Percentiles rank a stretch among this genome's conserved stretches.
phyloP scores from a whole-genome alignment of 768 basidiomycete genomes.

The Suillus tomentosus region DNA sequence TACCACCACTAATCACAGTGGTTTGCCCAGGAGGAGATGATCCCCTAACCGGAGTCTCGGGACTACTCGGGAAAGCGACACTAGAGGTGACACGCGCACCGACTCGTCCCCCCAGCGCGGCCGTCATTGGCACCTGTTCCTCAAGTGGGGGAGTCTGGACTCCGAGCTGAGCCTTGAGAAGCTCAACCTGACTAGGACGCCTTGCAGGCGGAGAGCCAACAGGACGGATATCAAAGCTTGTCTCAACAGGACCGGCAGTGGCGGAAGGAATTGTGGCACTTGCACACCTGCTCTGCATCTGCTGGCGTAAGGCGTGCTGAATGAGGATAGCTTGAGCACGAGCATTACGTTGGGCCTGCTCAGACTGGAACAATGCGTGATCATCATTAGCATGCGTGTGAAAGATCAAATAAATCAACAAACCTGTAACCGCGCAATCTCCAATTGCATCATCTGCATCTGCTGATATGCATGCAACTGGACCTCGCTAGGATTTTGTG shows the following conservation, averaged over 20 bases:
- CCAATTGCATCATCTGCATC: conserved; percentile 84
- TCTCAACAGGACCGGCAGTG: conserved; percentile 70
- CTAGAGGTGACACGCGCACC: conserved; percentile 59
- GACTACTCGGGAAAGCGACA: conserved; percentile 40
- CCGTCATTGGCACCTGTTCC: conserved; percentile 79
- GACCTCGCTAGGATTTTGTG: conserved; percentile 44
- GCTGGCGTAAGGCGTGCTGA: conserved; percentile 58
- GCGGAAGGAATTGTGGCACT: conserved; percentile 59
- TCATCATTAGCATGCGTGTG: conserved; percentile 5
- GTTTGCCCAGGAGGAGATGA: conserved; percentile 54
- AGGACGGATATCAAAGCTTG: conserved; percentile 66
- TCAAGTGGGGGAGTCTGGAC: conserved; percentile 39
- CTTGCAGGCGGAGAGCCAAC: conserved; percentile 60
- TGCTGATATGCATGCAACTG: conserved; percentile 67
- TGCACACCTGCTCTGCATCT: conserved; percentile 48
- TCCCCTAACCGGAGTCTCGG: conserved; percentile 43
- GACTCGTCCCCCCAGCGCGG: conserved; percentile 74
- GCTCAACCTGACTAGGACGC: conserved; percentile 69
- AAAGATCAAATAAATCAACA: conserved; percentile 22
- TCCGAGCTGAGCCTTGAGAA: conserved; percentile 61
- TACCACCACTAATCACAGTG: conserved; percentile 73
- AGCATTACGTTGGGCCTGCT: conserved; percentile 59
- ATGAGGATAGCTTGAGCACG: conserved; percentile 75
- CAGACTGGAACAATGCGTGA: conserved; percentile 43
- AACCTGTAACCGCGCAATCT: conserved; percentile 81